These are phyloP conservation scores for Fusarium miscanthi DNA, from an alignment of 2,329 filamentous ascomycete species.

Conservation along the genomic window DNA sequence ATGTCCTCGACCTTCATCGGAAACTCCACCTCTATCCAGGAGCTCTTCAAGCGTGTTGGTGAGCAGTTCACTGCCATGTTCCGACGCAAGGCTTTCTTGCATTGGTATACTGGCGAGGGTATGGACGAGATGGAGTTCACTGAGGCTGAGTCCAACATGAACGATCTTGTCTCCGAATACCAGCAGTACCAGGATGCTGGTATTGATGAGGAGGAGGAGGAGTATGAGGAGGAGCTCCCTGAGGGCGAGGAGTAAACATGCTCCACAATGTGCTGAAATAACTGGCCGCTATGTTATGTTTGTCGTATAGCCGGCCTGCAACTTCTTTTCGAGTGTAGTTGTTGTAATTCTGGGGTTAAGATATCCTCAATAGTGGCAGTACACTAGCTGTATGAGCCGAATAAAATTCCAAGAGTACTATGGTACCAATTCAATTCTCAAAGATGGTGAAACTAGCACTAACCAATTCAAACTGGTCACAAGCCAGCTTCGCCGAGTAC, in stretches of 20 bases:
- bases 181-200: constrained; percentile 99
- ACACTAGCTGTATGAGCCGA: constrained; percentile 48
- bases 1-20: constrained; percentile 99
- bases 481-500: background rate
- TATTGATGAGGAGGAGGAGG: constrained; percentile 96
- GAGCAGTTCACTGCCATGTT: constrained; percentile 99
- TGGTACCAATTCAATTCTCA: constrained; percentile 41
- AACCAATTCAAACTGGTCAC: background rate
- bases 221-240: constrained; percentile 88
- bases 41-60: constrained; percentile 99
- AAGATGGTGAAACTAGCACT: background rate
- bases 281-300: constrained; percentile 23
- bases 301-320: constrained; percentile 42
- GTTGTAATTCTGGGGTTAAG: constrained; percentile 53
- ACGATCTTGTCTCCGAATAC: constrained; percentile 99
- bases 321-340: constrained; percentile 49
- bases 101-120: constrained; percentile 99
- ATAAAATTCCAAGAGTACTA: constrained; percentile 47
- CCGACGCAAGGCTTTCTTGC: constrained; percentile 99
- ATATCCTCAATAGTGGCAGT: constrained; percentile 54
- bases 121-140: constrained; percentile 99
- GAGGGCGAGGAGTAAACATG: constrained; percentile 72
- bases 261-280: constrained; percentile 7
- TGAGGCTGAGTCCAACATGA: constrained; percentile 99
- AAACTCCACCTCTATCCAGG: constrained; percentile 99